Evolutionary conservation across 441 rosid genomes (phyloP), one percentile per base, ranked within the genome.

Genomic region (Gossypium trilobum): DNA sequence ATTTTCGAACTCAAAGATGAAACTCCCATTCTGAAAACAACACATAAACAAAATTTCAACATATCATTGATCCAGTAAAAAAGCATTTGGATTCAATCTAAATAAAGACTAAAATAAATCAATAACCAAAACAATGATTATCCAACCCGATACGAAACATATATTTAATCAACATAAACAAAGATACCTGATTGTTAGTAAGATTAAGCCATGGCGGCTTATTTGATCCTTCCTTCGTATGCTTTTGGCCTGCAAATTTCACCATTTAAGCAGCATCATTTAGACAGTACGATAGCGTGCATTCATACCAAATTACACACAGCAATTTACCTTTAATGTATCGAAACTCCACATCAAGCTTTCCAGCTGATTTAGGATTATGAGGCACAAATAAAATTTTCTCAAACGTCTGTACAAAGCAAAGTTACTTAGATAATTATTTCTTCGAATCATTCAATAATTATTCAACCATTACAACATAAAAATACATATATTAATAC

Each of bases 161-260:
- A 51, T 51, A 29, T 33, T 48, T 13, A 42, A 67, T 19, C 67
- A 76, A 75, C 44, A 6, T 64, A 1, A 25, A 68, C 13, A 4
- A 20, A 9, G 19, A 27, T 74, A 88, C 97, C 94, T 88, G 93
- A 76, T 72, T 80, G 60, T 82, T 84, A 27, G 89, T 84, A 52
- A 93, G 87, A 84, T 90, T 91, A 77, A 91, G 91, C 97, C 87
- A 83, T n/a, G 97, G 89, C 54, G 93, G 91, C 84, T 89, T 87
- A 27, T 85, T 84, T 52, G 97, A 87, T 77, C 85, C 95, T 82
- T 89, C 89, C 78, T 89, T 91, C 0, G 95, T 91, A 77, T 85
- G 78, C 75, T 79, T 93, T 71, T 88, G 89, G 78, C 87, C 98
- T 93, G 36, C 54, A 1, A 42, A 52, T 33, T 23, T 23, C 25